Evolutionary conservation across 495 filamentous ascomycete species (phyloP).

Genomic region (Hyaloscypha variabilis): DNA sequence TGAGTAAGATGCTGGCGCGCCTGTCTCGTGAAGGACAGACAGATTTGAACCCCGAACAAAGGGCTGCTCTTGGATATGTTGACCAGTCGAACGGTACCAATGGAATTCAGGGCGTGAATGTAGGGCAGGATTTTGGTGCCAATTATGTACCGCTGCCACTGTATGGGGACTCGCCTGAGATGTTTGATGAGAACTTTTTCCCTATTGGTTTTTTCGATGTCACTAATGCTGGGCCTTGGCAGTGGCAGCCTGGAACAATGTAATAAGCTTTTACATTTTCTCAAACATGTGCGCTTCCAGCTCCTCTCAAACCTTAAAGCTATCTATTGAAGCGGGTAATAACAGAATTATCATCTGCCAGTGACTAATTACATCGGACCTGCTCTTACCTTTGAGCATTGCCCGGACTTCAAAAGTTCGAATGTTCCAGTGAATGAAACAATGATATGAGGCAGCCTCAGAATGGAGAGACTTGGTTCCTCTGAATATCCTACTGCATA

Average conservation of each 20-base stretch:
- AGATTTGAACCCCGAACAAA: background rate
- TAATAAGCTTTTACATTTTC: background rate
- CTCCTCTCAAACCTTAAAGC: no score
- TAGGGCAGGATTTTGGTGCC: background rate
- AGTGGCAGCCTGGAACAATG: background rate
- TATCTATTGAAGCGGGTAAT: no score
- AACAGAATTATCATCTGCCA: no score
- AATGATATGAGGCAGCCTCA: no score
- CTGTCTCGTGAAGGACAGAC: background rate
- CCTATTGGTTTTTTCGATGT: slow-evolving; percentile 23
- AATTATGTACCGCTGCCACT: slow-evolving; percentile 7
- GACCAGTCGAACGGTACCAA: background rate
- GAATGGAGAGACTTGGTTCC: no score
- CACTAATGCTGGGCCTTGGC: background rate
- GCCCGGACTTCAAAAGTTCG: no score
- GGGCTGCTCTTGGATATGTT: background rate
- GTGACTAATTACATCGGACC: no score
- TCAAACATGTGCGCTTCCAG: no score
- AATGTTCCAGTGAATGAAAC: no score
- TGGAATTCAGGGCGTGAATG: background rate
- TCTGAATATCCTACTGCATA: no score
- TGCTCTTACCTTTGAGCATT: no score
- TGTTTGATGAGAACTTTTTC: slow-evolving; percentile 19
- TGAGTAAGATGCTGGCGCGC: slow-evolving; percentile 24
- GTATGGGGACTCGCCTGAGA: slow-evolving; percentile 4